A percentile compares a stretch with the other conserved stretches of the same genome.
Evolutionary conservation across 352 stramenopile genomes (phyloP).

Genomic region (Phytophthora lateralis): DNA sequence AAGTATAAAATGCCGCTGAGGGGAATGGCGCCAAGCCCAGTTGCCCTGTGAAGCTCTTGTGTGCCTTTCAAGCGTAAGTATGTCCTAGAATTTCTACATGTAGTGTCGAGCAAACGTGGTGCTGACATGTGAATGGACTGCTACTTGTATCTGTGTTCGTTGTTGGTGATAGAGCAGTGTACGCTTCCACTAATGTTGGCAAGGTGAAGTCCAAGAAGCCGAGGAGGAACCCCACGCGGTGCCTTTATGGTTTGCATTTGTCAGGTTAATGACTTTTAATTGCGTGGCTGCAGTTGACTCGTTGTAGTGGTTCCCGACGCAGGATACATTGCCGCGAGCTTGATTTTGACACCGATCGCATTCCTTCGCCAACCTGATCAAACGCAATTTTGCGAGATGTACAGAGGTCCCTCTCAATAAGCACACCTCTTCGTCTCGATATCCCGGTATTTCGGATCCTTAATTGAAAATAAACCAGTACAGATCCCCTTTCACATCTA

Average conservation of each 20-base stretch:
- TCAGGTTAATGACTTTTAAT: conserved; percentile 5
- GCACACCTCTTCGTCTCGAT: no score
- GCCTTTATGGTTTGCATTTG: conserved; percentile 4
- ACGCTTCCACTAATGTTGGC: not conserved
- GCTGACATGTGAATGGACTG: not conserved
- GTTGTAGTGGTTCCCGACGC: no score
- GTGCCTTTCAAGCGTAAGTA: not conserved
- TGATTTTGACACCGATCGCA: no score
- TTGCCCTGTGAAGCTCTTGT: not conserved
- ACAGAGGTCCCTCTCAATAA: no score
- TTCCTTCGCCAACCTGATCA: no score
- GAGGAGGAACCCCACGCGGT: not conserved
- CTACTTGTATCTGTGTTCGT: not conserved
- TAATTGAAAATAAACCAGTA: no score
- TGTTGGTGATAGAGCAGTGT: not conserved
- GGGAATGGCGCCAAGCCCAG: not conserved
- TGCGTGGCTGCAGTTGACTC: no score
- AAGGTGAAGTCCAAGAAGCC: not conserved
- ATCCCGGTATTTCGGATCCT: no score
- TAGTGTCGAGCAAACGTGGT: not conserved
- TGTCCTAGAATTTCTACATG: not conserved
- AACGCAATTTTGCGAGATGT: no score
- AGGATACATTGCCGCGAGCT: no score
- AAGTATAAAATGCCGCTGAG: not conserved
- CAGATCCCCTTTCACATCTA: no score